Conservation (phyloP, 2,329 filamentous ascomycete species). For the Ophiostoma pallidulum region DNA sequence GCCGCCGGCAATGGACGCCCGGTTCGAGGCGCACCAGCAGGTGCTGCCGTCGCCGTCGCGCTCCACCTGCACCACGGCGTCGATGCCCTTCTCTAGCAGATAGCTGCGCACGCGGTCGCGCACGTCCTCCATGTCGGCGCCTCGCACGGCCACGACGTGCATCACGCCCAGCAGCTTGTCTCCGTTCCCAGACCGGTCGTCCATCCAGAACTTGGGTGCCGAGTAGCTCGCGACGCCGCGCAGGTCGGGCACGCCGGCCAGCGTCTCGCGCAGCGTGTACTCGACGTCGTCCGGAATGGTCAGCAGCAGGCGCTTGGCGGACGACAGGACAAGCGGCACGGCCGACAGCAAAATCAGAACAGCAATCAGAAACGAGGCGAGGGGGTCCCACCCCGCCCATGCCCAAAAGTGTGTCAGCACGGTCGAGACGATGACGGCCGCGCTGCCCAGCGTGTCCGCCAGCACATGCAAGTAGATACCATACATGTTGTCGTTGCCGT, state of each 20-base stretch:
- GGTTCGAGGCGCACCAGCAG: slow-evolving; percentile 49
- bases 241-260: slow-evolving; percentile 73
- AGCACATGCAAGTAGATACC: slow-evolving; percentile 94
- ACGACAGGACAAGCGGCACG: slow-evolving; percentile 75
- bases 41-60: slow-evolving; percentile 63
- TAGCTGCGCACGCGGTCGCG: slow-evolving; percentile 66
- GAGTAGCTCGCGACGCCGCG: slow-evolving; percentile 79
- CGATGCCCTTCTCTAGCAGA: slow-evolving; percentile 60
- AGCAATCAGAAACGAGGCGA: slow-evolving; percentile 90
- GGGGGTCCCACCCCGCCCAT: slow-evolving; percentile 89
- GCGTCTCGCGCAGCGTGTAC: slow-evolving; percentile 75
- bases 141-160: slow-evolving; percentile 67
- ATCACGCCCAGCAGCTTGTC: slow-evolving; percentile 69
- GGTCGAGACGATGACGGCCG: slow-evolving; percentile 89
- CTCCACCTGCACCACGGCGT: slow-evolving; percentile 82
- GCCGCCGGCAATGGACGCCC: slow-evolving; percentile 21
- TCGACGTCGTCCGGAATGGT: slow-evolving; percentile 78
- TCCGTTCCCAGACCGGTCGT: slow-evolving; percentile 53
- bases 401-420: slow-evolving; percentile 76
- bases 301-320: slow-evolving; percentile 72
- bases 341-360: slow-evolving; percentile 89
- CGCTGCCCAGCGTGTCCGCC: slow-evolving; percentile 87
- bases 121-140: slow-evolving; percentile 72
- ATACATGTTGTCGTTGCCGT: slow-evolving; percentile 94
- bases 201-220: slow-evolving; percentile 86